These are phyloP conservation scores for Tetrapisispora pingtungensis DNA, from an alignment of 805 yeast species.

Conservation along the genomic window DNA sequence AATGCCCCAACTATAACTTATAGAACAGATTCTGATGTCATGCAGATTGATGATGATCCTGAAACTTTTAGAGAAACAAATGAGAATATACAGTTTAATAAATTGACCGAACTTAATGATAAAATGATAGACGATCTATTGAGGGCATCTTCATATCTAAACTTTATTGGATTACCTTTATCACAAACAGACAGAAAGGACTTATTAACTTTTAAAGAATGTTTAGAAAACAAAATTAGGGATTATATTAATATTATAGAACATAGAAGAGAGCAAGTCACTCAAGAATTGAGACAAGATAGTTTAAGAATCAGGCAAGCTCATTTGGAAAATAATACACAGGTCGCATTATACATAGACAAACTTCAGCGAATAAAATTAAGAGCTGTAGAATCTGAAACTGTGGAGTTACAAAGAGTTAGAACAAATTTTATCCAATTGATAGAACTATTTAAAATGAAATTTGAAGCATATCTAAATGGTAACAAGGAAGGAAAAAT, in stretches of 20 bases:
- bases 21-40: background rate
- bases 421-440: conserved; percentile 16
- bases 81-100: background rate
- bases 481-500: conserved; percentile 12
- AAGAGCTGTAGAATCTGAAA: conserved; percentile 27
- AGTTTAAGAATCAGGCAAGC: conserved; percentile 13
- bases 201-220: conserved; percentile 17
- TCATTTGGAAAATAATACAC: conserved; percentile 13
- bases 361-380: conserved; percentile 24
- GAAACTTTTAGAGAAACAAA: background rate
- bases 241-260: conserved; percentile 20
- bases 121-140: conserved; percentile 1
- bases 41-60: background rate
- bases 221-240: conserved; percentile 18
- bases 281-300: conserved; percentile 19
- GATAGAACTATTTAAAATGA: conserved; percentile 22
- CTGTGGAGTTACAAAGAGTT: conserved; percentile 22
- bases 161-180: background rate
- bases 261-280: conserved; percentile 17
- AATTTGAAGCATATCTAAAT: conserved; percentile 15
- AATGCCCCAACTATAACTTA: background rate
- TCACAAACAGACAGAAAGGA: conserved; percentile 12
- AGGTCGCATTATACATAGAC: conserved; percentile 13
- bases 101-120: background rate
- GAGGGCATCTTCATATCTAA: background rate